These are phyloP conservation scores for Solanum corneliomulleri DNA, from an alignment of 257 asterid species.

Conservation along the genomic window DNA sequence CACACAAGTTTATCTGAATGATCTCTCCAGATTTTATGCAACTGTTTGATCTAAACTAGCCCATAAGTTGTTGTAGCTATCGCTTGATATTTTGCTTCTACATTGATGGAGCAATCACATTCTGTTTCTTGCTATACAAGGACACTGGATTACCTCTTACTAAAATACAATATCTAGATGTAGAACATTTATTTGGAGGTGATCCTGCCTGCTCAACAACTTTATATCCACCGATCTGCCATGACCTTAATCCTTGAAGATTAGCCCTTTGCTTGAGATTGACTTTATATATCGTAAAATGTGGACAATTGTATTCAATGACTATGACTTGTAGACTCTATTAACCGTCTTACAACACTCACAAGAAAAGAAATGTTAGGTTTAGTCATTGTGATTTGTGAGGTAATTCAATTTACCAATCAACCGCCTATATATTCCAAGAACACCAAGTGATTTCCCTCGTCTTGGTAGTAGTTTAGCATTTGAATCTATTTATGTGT, in stretches of 20 bases:
- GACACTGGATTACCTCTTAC: not conserved
- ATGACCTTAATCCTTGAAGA: not conserved
- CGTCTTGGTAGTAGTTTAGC: not conserved
- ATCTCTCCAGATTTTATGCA: not conserved
- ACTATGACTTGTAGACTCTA: not conserved
- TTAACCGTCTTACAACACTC: not conserved
- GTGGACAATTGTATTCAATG: not conserved
- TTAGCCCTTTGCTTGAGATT: not conserved
- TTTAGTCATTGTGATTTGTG: not conserved
- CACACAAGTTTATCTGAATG: not conserved
- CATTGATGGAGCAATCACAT: not conserved
- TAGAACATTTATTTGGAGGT: not conserved
- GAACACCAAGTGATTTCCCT: not conserved
- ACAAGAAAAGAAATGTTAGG: not conserved
- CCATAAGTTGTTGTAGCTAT: not conserved
- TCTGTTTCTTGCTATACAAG: not conserved
- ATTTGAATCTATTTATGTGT: not conserved
- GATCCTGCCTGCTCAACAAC: not conserved
- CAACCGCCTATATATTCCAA: not conserved
- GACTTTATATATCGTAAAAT: not conserved
- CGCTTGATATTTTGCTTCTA: not conserved
- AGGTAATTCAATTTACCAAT: not conserved
- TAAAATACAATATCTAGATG: not conserved
- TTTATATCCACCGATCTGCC: not conserved
- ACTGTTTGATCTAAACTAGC: not conserved